Evolutionary conservation across 768 basidiomycete species (phyloP).

Genomic region (Pleurotus djamor): DNA sequence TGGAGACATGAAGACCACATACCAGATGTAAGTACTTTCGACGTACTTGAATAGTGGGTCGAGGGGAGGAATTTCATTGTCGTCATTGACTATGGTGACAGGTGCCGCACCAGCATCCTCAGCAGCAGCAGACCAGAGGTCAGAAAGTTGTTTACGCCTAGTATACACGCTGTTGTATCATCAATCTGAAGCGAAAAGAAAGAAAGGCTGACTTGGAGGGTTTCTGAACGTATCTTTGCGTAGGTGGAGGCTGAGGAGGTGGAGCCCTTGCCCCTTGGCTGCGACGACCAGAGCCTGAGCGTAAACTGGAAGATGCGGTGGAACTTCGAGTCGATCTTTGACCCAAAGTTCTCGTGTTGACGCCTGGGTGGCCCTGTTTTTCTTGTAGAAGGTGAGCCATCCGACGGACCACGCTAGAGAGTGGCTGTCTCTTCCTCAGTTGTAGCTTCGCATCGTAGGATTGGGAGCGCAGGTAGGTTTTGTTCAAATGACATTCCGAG

Average conservation of each 20-base stretch:
- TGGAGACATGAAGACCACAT: conserved; percentile 17
- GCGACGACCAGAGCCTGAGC: not conserved
- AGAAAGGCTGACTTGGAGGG: conserved; percentile 1
- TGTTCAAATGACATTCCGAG: conserved; percentile 39
- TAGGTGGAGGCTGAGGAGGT: not conserved
- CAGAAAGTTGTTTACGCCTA: conserved; percentile 19
- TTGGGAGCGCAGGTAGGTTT: conserved; percentile 40
- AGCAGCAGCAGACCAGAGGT: conserved; percentile 32
- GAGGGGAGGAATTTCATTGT: conserved; percentile 42
- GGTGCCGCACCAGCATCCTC: conserved; percentile 22
- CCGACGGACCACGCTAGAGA: conserved; percentile 11
- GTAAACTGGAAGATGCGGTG: not conserved
- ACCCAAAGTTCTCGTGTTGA: not conserved
- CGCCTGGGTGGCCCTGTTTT: not conserved
- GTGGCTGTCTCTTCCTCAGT: not conserved
- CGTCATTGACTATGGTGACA: conserved; percentile 36
- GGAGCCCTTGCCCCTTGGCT: not conserved
- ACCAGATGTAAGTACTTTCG: conserved; percentile 51
- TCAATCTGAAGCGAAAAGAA: not conserved
- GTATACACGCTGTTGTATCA: not conserved
- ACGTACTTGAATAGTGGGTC: conserved; percentile 45
- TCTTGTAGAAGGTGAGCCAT: conserved; percentile 17
- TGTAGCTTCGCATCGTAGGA: conserved; percentile 44
- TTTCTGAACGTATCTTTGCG: not conserved
- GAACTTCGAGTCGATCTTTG: not conserved